phyloP scores from a whole-genome alignment of 208 protist species.

The Sergeia podlipaevii region DNA sequence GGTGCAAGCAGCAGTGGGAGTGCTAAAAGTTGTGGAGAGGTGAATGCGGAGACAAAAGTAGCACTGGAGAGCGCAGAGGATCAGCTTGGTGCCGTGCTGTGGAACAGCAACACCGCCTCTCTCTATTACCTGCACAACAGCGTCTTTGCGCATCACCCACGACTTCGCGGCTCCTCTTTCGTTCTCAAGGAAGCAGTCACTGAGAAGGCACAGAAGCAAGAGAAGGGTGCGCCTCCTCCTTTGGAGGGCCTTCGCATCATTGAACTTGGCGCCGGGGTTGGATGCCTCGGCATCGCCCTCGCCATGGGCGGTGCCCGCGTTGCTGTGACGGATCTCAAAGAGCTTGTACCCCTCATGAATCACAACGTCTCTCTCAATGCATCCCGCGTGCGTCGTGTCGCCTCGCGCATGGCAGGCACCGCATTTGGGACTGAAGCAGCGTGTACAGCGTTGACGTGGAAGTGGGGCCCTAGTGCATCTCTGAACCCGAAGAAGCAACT shows the following conservation, averaged over 20 bases:
- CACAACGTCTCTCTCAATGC: conserved; percentile 69
- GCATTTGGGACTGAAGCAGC: conserved; percentile 23
- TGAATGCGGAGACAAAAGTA: conserved; percentile 17
- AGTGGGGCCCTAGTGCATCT: conserved; percentile 60
- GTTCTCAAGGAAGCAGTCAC: not conserved
- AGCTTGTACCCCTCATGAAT: conserved; percentile 80
- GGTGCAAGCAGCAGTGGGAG: not conserved
- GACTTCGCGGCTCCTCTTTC: not conserved
- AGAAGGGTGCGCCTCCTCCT: not conserved
- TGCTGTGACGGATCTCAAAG: conserved; percentile 77
- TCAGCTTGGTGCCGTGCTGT: conserved; percentile 84
- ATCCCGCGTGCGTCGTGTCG: conserved; percentile 23
- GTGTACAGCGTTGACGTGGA: conserved; percentile 67
- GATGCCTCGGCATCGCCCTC: conserved; percentile 85
- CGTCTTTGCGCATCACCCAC: conserved; percentile 23
- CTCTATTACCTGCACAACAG: conserved; percentile 59
- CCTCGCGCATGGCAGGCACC: too few species aligned
- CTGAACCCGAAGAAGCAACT: conserved; percentile 25
- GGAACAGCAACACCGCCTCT: conserved; percentile 85
- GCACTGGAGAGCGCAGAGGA: conserved; percentile 75
- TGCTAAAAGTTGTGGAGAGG: conserved; percentile 5
- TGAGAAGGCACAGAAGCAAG: not conserved
- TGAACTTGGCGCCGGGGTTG: conserved; percentile 84
- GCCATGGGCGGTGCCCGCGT: conserved; percentile 73
- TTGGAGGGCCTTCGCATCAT: conserved; percentile 28